Conservation (phyloP, 129 eudicot genomes). For the Helichrysum umbraculigerum region DNA sequence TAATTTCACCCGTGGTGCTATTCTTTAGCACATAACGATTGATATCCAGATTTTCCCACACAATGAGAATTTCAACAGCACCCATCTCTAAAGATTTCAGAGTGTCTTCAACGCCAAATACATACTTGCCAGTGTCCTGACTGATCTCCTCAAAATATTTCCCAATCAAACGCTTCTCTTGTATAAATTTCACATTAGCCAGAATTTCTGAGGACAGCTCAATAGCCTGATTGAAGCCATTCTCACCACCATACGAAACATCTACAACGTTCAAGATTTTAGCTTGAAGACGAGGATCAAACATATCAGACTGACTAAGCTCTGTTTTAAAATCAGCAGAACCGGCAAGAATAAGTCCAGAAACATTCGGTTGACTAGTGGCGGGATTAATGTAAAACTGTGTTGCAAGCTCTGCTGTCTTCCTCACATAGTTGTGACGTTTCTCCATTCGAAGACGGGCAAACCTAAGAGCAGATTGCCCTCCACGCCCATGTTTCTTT, state of each 20-base stretch:
- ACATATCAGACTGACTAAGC: conserved; percentile 43
- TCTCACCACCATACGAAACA: conserved; percentile 43
- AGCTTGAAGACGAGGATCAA: conserved; percentile 42
- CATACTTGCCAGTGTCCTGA: conserved; percentile 45
- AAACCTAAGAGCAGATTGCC: conserved; percentile 42
- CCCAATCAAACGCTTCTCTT: conserved; percentile 42
- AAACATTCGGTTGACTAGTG: conserved; percentile 43
- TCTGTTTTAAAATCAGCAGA: conserved; percentile 47
- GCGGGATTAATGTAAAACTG: conserved; percentile 41
- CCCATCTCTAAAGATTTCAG: conserved; percentile 42
- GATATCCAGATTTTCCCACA: conserved; percentile 39
- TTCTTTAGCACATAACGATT: conserved; percentile 33
- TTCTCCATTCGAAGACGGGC: conserved; percentile 50
- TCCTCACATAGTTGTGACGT: conserved; percentile 43
- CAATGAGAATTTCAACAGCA: conserved; percentile 40
- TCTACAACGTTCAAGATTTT: conserved; percentile 42
- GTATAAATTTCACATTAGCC: conserved; percentile 43
- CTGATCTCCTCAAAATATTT: conserved; percentile 42
- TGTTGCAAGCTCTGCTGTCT: conserved; percentile 42
- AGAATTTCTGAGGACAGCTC: conserved; percentile 41
- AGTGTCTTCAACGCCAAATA: conserved; percentile 40
- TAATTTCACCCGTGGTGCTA: conserved; percentile 32
- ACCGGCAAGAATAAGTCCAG: conserved; percentile 46
- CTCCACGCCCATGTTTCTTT: conserved; percentile 43
- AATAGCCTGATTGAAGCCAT: conserved; percentile 43